These are phyloP conservation scores for Vachellia collinsii DNA, from an alignment of 306 rosid genomes.

Conservation along the genomic window DNA sequence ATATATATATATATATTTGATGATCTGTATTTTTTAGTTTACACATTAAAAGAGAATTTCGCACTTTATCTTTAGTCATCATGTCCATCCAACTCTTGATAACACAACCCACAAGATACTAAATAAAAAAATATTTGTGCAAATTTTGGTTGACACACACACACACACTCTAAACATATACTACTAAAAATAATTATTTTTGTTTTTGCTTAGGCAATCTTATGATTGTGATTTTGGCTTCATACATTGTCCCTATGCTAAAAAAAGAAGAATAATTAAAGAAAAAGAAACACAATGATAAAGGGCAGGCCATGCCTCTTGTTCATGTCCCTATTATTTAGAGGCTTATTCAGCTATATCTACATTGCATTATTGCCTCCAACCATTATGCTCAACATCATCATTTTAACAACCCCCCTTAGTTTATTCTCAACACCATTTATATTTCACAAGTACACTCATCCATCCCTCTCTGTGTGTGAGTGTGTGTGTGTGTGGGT, in stretches of 20 bases:
- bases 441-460: no score
- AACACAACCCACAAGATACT: no score
- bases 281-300: slow-evolving; percentile 40
- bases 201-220: not conserved
- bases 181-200: not conserved
- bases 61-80: no score
- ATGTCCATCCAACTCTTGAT: no score
- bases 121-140: no score
- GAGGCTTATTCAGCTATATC: not conserved
- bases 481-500: no score
- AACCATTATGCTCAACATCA: slow-evolving; percentile 40
- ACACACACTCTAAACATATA: no score
- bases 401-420: slow-evolving; percentile 33
- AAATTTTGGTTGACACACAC: no score
- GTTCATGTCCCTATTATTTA: not conserved
- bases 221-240: slow-evolving; percentile 10
- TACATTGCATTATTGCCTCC: slow-evolving; percentile 16
- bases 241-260: not conserved
- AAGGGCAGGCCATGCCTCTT: slow-evolving; percentile 8
- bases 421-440: not conserved
- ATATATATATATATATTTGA: no score
- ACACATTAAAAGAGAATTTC: no score
- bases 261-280: not conserved
- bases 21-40: no score
- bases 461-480: no score